Base-by-base conservation (phyloP, 345 rosid species). In the Melastoma malabathricum region DNA sequence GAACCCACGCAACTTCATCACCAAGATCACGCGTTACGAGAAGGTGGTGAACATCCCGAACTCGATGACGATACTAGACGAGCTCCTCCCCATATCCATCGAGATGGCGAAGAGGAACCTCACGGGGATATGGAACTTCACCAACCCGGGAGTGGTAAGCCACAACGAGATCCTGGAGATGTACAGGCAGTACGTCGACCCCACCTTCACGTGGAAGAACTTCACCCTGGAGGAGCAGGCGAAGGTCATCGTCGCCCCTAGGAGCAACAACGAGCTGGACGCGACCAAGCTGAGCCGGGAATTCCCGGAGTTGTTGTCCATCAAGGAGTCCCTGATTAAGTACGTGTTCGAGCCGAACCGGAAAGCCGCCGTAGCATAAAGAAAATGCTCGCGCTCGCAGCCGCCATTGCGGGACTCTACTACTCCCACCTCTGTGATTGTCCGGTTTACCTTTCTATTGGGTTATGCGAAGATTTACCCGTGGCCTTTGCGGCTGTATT, bases 211-310 rank as follows among this genome's bases (percentile, higher is more conserved):
- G 0, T 84, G 94, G 89, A 81, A 77, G 67, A 84, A 84, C 68
- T 84, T 84, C 55, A 84, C 65, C 10, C 73, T 84, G 34, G 94
- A 84, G 59, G 94, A 84, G 64, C 94, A 84, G 55, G 84, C 89
- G 6, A 84, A 84, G 66, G 94, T 81, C 18, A 81, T 84, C 16
- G 57, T 81, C 41, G 94, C 89, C 51, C 94, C 84, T 0, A 75
- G 94, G 72, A 79, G 94, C 72, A 84, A 84, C 66, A 84, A 84
- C 9, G 89, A 84, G 69, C 89, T 84, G 0, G 86, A 84, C 58
- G 68, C 86, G 1, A 52, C 62, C 47, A 84, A 84, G 51, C 70
- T 84, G 86, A 79, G 72, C 72, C 38, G 62, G 18, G 84, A 79
- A 64, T 84, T 84, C 75, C 94, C 94, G 9, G 81, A 81, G 67